These are phyloP conservation scores for Apostasia ramifera DNA, from an alignment of 106 monocot species.

Conservation along the genomic window DNA sequence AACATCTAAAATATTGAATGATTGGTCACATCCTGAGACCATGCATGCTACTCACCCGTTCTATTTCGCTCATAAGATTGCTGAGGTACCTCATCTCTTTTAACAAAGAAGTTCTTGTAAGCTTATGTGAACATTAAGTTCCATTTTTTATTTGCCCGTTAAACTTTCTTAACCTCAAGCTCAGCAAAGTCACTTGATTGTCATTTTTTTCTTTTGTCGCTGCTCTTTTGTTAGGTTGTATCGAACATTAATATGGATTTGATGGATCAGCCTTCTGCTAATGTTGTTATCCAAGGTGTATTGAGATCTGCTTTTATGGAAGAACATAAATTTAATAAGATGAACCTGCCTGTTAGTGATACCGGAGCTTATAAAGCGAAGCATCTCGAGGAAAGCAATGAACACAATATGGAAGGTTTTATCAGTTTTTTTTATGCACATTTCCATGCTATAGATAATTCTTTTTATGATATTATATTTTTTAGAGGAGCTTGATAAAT, in stretches of 20 bases:
- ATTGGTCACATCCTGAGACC: constrained; percentile 75
- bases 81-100: constrained; percentile 34
- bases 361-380: constrained; percentile 6
- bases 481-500: constrained; percentile 27
- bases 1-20: constrained; percentile 33
- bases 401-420: constrained; percentile 16
- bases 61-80: constrained; percentile 73
- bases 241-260: constrained; percentile 51
- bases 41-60: constrained; percentile 79
- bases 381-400: background rate
- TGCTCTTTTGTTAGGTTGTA: constrained; percentile 34
- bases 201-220: background rate
- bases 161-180: background rate
- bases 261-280: constrained; percentile 72
- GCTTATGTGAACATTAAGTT: no score
- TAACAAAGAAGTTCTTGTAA: background rate
- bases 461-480: constrained; percentile 15
- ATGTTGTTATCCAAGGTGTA: constrained; percentile 70
- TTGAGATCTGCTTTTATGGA: constrained; percentile 70
- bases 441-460: background rate
- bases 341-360: constrained; percentile 17
- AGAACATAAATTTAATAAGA: constrained; percentile 34
- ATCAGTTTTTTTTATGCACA: background rate
- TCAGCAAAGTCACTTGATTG: background rate
- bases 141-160: background rate